These are phyloP conservation scores for Mortierella sp. DNA, from an alignment of 371 early-diverging fungal species.

Conservation along the genomic window DNA sequence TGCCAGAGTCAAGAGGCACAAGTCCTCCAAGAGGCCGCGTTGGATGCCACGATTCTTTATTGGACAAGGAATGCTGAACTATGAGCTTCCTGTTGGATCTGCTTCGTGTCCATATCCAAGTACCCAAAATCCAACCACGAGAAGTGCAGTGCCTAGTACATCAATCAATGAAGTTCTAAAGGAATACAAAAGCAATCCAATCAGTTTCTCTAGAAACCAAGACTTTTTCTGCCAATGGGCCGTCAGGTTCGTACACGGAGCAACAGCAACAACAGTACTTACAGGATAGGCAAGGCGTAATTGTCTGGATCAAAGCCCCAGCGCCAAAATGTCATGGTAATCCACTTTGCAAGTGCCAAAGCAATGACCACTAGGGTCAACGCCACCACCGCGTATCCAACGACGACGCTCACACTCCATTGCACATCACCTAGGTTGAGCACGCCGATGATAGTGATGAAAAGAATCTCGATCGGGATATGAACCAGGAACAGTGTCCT, in stretches of 20 bases:
- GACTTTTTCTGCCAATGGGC: no score
- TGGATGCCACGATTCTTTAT: no score
- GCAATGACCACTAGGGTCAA: constrained; percentile 57
- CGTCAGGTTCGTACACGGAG: no score
- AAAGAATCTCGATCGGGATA: constrained; percentile 76
- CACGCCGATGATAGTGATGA: constrained; percentile 66
- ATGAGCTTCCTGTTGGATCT: background rate
- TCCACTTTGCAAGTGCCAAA: constrained; percentile 63
- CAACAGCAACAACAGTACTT: no score
- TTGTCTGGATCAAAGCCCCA: constrained; percentile 84
- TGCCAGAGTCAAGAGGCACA: no score
- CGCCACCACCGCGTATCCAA: constrained; percentile 57
- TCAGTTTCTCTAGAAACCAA: background rate
- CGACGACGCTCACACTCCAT: constrained; percentile 34
- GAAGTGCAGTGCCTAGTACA: constrained; percentile 66
- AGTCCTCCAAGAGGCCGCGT: no score
- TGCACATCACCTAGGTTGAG: constrained; percentile 64
- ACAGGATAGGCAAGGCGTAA: constrained; percentile 82
- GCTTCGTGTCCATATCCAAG: constrained; percentile 35
- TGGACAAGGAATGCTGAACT: no score
- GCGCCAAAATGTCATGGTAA: constrained; percentile 72
- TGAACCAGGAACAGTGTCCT: constrained; percentile 73
- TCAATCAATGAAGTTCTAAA: constrained; percentile 66
- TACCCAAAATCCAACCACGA: constrained; percentile 62
- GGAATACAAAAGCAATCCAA: background rate